Conservation (phyloP, 345 rosid genomes). For the Boechera stricta region DNA sequence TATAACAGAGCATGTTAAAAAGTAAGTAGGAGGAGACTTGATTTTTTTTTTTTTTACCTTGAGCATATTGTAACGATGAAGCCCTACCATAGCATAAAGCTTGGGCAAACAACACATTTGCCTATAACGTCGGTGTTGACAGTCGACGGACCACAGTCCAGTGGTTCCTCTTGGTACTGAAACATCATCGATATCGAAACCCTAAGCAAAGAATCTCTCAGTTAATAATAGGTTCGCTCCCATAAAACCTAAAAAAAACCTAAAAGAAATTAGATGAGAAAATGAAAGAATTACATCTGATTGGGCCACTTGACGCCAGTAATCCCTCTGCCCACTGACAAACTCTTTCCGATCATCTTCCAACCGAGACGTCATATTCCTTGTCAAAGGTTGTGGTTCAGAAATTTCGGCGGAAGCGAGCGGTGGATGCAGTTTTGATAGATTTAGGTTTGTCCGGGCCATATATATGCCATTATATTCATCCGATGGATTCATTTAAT, state of each 20-base stretch:
- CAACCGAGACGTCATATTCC: too few relatives aligned
- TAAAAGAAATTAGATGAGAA: neutral
- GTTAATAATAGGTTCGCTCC: neutral
- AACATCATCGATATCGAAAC: neutral
- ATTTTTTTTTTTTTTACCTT: neutral
- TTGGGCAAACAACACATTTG: neutral
- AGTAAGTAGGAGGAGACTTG: neutral
- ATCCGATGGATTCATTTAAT: too few relatives aligned
- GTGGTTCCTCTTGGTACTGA: neutral
- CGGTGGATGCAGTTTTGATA: too few relatives aligned
- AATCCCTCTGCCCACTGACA: too few relatives aligned
- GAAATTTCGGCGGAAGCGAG: too few relatives aligned
- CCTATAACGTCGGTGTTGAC: neutral
- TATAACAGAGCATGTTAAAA: neutral
- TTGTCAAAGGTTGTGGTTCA: too few relatives aligned
- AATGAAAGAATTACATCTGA: too few relatives aligned
- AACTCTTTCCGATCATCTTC: too few relatives aligned
- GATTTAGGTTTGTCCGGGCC: too few relatives aligned
- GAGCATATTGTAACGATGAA: constrained; percentile 12
- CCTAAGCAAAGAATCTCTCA: neutral
- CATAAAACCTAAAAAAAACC: neutral
- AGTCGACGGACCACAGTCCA: neutral
- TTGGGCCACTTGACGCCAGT: too few relatives aligned
- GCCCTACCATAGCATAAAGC: neutral
- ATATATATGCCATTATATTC: too few relatives aligned